Conservation (phyloP, 2,329 filamentous ascomycete species). For the Penicillium sp. region DNA sequence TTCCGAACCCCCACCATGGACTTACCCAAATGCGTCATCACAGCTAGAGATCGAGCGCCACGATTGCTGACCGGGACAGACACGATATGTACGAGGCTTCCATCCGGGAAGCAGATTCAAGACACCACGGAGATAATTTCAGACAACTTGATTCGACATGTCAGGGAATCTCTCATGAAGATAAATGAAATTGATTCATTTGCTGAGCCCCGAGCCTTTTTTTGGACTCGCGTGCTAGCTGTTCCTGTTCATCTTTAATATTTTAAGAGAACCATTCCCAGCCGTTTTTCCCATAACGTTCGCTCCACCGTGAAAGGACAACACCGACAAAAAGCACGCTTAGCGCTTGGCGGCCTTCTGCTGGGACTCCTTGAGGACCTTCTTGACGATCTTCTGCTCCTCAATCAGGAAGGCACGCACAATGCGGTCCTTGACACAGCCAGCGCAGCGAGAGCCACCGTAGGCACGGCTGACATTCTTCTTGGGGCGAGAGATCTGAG, state of each 20-base stretch:
- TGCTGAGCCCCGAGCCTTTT: slow-evolving; percentile 32
- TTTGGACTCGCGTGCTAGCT: slow-evolving; percentile 31
- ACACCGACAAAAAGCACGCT: slow-evolving; percentile 38
- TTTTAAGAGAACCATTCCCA: slow-evolving; percentile 38
- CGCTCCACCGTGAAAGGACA: slow-evolving; percentile 39
- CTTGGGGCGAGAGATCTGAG: slow-evolving; percentile 95
- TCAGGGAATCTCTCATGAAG: slow-evolving; percentile 30
- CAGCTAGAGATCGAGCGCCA: not conserved
- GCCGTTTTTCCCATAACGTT: slow-evolving; percentile 38
- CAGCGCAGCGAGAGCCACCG: slow-evolving; percentile 96
- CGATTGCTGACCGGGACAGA: not conserved
- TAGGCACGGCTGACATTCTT: slow-evolving; percentile 99
- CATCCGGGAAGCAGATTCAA: not conserved
- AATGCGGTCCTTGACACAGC: slow-evolving; percentile 97
- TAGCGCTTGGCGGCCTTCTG: slow-evolving; percentile 59
- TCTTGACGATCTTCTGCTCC: slow-evolving; percentile 99
- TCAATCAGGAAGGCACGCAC: slow-evolving; percentile 99
- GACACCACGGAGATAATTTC: slow-evolving; percentile 6
- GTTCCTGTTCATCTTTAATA: slow-evolving; percentile 36
- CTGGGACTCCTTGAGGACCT: slow-evolving; percentile 98
- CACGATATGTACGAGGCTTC: not conserved
- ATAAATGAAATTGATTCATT: slow-evolving; percentile 36
- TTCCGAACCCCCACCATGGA: not conserved
- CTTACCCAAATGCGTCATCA: slow-evolving; percentile 1
- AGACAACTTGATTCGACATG: slow-evolving; percentile 15